phyloP scores from a whole-genome alignment of 176 grass and related monocot species.

The Thalia dealbata region DNA sequence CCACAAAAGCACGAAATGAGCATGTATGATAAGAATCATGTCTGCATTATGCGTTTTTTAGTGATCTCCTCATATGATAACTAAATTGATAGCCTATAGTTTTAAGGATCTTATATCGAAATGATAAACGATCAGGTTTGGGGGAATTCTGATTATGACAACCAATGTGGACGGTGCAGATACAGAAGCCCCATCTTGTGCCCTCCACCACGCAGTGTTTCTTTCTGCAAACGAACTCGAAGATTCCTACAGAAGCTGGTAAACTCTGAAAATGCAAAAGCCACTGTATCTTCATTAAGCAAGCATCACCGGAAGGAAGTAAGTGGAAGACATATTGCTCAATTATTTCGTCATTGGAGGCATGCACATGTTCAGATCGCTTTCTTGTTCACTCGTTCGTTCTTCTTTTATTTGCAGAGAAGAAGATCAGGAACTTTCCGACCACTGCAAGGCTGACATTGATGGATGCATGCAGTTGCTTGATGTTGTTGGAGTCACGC shows the following conservation, averaged over 20 bases:
- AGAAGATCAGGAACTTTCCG: background rate
- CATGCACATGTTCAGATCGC: background rate
- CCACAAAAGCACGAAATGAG: too few relatives aligned
- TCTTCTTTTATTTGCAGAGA: background rate
- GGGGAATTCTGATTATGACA: slow-evolving; percentile 3
- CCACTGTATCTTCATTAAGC: background rate
- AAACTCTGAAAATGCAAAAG: background rate
- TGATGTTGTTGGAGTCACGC: background rate
- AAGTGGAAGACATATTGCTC: slow-evolving; percentile 6
- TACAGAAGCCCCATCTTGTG: background rate
- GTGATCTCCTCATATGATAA: too few relatives aligned
- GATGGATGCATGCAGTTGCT: background rate
- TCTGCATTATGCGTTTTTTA: too few relatives aligned
- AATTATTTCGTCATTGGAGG: background rate
- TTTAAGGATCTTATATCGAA: background rate
- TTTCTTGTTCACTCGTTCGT: background rate
- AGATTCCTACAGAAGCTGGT: background rate
- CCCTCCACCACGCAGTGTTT: too few relatives aligned
- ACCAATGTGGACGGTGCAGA: background rate
- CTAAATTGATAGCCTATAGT: background rate
- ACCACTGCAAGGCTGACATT: background rate
- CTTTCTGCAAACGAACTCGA: background rate
- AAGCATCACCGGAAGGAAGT: background rate
- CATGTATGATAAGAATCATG: too few relatives aligned
- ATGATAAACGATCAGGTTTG: background rate